Percentiles rank a stretch among this genome's conserved stretches.
Conservation (phyloP, 495 filamentous ascomycete species). For the Hypoxylon intermedium region DNA sequence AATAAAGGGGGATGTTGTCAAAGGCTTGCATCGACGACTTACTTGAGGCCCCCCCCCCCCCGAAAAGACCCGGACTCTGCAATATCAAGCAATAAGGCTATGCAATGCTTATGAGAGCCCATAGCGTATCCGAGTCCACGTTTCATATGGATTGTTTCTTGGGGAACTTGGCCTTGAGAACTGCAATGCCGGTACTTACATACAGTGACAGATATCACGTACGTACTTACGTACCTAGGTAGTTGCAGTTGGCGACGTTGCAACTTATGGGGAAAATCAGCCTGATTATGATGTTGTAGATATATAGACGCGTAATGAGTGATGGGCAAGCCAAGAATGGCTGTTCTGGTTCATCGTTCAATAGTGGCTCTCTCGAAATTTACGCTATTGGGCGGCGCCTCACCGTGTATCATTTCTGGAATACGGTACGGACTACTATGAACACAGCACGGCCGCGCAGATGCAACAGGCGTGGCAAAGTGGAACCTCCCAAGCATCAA, state of each 20-base stretch:
- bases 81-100: neutral
- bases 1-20: slow-evolving; percentile 9
- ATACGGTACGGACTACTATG: no score
- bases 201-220: neutral
- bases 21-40: neutral
- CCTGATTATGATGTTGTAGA: neutral
- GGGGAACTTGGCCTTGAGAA: neutral
- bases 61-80: slow-evolving; percentile 18
- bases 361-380: slow-evolving; percentile 15
- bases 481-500: slow-evolving; percentile 13
- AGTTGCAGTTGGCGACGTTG: neutral
- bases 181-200: slow-evolving; percentile 1
- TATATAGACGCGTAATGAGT: slow-evolving; percentile 17
- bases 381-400: slow-evolving; percentile 7
- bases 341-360: slow-evolving; percentile 6
- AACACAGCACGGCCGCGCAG: neutral
- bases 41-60: no score
- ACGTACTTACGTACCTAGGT: no score
- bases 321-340: slow-evolving; percentile 24
- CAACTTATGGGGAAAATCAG: neutral
- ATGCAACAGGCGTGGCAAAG: slow-evolving; percentile 8
- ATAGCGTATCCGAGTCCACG: slow-evolving; percentile 21
- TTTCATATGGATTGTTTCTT: slow-evolving; percentile 19
- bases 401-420: neutral
- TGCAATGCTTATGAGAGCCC: neutral